Evolutionary conservation across 177 flowering plant genomes (phyloP).

Genomic region (Vitis hybrid): DNA sequence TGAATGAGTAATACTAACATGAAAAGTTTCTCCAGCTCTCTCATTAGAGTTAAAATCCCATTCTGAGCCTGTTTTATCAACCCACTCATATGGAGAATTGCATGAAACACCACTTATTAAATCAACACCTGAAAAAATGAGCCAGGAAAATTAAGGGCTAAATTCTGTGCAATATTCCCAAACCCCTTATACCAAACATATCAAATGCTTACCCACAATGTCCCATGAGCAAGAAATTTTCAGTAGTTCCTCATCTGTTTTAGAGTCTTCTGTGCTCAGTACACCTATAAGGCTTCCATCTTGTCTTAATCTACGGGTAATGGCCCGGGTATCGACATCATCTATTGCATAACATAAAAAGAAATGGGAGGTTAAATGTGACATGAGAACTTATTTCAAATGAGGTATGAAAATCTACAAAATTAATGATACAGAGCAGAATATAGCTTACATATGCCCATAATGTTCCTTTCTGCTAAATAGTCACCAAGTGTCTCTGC

Average conservation of each 20-base stretch:
- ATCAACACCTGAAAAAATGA: conserved; percentile 72
- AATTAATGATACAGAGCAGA: background rate
- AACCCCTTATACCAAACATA: background rate
- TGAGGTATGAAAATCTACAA: no score
- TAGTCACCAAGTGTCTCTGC: conserved; percentile 67
- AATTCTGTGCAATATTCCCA: background rate
- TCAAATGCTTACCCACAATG: conserved; percentile 66
- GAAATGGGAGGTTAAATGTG: background rate
- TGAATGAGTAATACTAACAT: conserved; percentile 37
- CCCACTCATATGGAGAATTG: conserved; percentile 83
- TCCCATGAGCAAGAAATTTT: conserved; percentile 85
- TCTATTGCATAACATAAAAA: conserved; percentile 41
- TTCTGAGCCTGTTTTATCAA: conserved; percentile 59
- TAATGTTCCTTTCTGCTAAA: conserved; percentile 77
- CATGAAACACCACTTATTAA: conserved; percentile 84
- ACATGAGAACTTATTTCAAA: background rate
- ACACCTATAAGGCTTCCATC: conserved; percentile 96
- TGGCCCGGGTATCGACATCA: conserved; percentile 97
- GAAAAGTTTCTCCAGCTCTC: conserved; percentile 38
- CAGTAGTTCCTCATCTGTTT: conserved; percentile 72
- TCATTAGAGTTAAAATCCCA: conserved; percentile 68
- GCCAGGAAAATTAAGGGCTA: background rate
- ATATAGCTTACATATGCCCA: conserved; percentile 86
- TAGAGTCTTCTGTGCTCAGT: conserved; percentile 76
- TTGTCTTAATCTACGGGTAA: conserved; percentile 87